These are phyloP conservation scores for Globisporangium yorkense DNA, from an alignment of 352 stramenopile genomes.

Conservation along the genomic window DNA sequence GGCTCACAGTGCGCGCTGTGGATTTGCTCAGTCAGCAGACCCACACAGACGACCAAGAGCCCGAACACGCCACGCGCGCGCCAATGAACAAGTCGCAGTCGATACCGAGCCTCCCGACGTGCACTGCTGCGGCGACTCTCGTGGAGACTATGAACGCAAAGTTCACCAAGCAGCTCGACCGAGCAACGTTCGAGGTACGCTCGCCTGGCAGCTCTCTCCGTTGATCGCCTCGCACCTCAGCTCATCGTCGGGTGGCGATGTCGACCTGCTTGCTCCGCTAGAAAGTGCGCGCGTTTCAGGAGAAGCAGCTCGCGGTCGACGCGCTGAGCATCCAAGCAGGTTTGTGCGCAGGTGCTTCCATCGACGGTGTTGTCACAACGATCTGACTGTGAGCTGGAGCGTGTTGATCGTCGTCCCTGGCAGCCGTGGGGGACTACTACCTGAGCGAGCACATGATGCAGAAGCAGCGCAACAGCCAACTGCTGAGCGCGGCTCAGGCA, in stretches of 20 bases:
- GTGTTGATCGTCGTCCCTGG: not conserved
- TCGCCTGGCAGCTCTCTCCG: no score
- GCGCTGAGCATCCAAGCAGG: conserved; percentile 31
- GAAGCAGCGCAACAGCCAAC: conserved; percentile 25
- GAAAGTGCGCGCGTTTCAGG: conserved; percentile 40
- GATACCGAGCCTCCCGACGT: conserved; percentile 15
- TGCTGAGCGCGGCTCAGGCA: conserved; percentile 14
- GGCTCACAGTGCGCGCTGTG: conserved; percentile 48
- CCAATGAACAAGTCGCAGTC: conserved; percentile 10
- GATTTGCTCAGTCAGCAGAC: conserved; percentile 25
- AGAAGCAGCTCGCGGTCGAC: conserved; percentile 28
- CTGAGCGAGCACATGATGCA: conserved; percentile 27
- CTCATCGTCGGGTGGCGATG: not conserved
- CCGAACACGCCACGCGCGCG: not conserved
- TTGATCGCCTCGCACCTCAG: not conserved
- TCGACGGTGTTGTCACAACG: not conserved
- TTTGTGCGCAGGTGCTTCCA: not conserved
- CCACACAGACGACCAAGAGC: not conserved
- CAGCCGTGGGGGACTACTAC: conserved; percentile 36
- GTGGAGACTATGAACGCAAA: conserved; percentile 26
- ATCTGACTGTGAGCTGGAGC: not conserved
- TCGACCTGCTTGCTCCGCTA: conserved; percentile 1
- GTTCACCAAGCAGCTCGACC: conserved; percentile 31
- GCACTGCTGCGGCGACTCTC: conserved; percentile 14
- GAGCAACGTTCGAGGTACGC: conserved; percentile 28